Evolutionary conservation across 179 eudicot species (phyloP).

Genomic region (Beta lomatogona): DNA sequence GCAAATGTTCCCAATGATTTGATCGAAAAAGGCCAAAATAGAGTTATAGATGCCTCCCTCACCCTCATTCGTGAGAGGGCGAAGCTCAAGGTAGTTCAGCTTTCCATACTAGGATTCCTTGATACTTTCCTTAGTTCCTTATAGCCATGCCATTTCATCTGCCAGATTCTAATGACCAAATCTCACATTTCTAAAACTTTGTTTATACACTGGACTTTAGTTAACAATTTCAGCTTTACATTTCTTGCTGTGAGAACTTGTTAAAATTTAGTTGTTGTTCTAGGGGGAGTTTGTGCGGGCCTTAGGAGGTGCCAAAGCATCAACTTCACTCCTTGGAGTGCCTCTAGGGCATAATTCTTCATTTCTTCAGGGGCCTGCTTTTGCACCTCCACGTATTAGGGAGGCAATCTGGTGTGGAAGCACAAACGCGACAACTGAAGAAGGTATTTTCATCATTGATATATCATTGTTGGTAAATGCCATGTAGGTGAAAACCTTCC

Average conservation of each 20-base stretch:
- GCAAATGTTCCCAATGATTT: slow-evolving; percentile 72
- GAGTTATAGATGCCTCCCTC: slow-evolving; percentile 94
- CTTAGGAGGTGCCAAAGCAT: slow-evolving; percentile 86
- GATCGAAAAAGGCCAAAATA: slow-evolving; percentile 77
- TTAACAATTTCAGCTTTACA: not conserved
- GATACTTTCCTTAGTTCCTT: not conserved
- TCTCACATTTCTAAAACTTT: not conserved
- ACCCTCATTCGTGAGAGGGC: slow-evolving; percentile 97
- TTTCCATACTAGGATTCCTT: not conserved
- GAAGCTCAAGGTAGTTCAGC: slow-evolving; percentile 72
- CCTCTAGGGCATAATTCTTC: slow-evolving; percentile 98
- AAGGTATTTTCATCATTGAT: slow-evolving; percentile 45
- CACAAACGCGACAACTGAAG: slow-evolving; percentile 91
- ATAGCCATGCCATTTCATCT: not conserved
- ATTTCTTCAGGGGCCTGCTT: slow-evolving; percentile 97
- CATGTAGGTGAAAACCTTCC: not conserved
- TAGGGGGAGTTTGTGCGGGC: slow-evolving; percentile 96
- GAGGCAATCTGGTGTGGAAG: slow-evolving; percentile 99
- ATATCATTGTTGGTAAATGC: slow-evolving; percentile 6
- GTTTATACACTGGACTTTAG: not conserved
- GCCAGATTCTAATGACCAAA: not conserved
- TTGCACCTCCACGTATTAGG: slow-evolving; percentile 96
- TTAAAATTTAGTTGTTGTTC: slow-evolving; percentile 4
- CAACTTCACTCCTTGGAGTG: slow-evolving; percentile 87
- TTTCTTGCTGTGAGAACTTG: not conserved